phyloP scores from a whole-genome alignment of 495 filamentous ascomycete species.

The Sphaerosporella brunnea region DNA sequence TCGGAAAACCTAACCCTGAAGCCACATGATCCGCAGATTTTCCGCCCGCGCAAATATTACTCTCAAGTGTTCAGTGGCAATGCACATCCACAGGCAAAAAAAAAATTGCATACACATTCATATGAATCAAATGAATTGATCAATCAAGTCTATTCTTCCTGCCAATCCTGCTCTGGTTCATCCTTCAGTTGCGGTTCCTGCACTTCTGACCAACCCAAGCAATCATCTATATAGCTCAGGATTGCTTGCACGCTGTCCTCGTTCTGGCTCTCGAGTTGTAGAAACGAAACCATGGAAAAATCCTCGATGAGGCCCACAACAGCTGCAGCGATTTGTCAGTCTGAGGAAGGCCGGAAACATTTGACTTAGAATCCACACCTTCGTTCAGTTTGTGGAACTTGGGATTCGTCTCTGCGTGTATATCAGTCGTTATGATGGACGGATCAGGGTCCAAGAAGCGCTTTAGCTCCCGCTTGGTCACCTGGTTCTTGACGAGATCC shows the following conservation, averaged over 20 bases:
- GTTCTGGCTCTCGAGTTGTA: constrained; percentile 74
- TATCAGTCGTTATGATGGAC: constrained; percentile 28
- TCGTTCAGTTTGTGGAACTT: constrained; percentile 25
- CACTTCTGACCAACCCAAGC: constrained; percentile 87
- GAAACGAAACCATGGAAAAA: constrained; percentile 93
- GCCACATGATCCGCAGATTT: no score
- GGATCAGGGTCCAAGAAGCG: constrained; percentile 71
- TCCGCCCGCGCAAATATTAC: no score
- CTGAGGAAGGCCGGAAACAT: background rate
- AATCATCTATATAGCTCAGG: constrained; percentile 94
- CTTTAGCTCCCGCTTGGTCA: constrained; percentile 67
- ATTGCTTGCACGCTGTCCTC: constrained; percentile 84
- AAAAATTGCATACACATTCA: no score
- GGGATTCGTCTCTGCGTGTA: constrained; percentile 24
- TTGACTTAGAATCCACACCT: constrained; percentile 9
- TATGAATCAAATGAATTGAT: no score
- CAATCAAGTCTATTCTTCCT: constrained; percentile 27
- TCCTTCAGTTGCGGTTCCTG: constrained; percentile 82
- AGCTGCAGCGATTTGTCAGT: constrained; percentile 29
- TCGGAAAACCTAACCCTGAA: no score
- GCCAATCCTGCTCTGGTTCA: constrained; percentile 49
- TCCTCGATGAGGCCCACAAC: constrained; percentile 83
- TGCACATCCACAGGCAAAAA: no score
- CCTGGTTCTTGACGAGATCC: constrained; percentile 76
- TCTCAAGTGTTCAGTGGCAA: no score